Conservation (phyloP, 1,139 yeast species). For the Scheffersomyces parashehatae region DNA sequence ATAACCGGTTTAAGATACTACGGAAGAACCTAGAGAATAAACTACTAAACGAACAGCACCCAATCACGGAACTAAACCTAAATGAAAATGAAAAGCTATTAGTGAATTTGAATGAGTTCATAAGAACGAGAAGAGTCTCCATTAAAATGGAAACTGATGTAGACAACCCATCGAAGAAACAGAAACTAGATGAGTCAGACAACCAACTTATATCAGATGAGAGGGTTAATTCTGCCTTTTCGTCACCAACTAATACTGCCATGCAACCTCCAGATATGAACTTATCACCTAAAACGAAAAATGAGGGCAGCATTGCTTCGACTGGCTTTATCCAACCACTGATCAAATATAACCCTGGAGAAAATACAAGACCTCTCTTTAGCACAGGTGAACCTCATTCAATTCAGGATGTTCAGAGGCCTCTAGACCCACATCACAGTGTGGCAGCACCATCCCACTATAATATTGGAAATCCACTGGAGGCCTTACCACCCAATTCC, state of each 20-base stretch:
- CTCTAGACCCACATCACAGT: too few species aligned
- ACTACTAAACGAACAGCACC: constrained; percentile 15
- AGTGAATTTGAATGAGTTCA: constrained; percentile 18
- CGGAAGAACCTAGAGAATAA: constrained; percentile 25
- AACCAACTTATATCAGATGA: neutral
- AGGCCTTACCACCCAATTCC: too few species aligned
- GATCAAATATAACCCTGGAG: too few species aligned
- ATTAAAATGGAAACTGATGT: neutral
- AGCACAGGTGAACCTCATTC: neutral
- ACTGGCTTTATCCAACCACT: too few species aligned
- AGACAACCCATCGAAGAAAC: neutral
- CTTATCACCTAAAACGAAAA: too few species aligned
- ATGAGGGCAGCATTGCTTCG: too few species aligned
- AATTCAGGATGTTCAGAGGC: too few species aligned
- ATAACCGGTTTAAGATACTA: constrained; percentile 27
- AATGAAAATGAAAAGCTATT: constrained; percentile 31
- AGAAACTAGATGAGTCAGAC: neutral
- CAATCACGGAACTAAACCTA: constrained; percentile 12
- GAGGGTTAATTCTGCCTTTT: neutral
- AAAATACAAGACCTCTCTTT: too few species aligned
- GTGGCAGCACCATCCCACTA: too few species aligned
- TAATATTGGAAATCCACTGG: too few species aligned
- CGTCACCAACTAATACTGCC: neutral
- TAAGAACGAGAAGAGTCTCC: neutral
- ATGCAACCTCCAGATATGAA: neutral